These are phyloP conservation scores for Monosporascus sp. DNA, from an alignment of 2,329 filamentous ascomycete genomes.

Conservation along the genomic window DNA sequence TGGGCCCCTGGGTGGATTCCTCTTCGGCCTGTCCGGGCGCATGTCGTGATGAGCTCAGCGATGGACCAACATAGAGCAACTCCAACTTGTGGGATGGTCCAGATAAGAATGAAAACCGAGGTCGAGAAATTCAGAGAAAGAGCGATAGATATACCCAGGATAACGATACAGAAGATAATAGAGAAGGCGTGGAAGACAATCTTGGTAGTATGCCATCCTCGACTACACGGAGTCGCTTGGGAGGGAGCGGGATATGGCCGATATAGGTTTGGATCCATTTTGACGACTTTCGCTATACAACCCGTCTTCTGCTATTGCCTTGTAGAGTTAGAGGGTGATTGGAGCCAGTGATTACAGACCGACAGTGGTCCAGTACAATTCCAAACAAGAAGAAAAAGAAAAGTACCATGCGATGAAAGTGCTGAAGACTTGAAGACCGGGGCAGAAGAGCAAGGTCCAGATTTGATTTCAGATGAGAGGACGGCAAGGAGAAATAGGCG, in stretches of 20 bases:
- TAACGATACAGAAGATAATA: conserved; percentile 10
- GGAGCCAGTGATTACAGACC: no score
- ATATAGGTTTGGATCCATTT: conserved; percentile 9
- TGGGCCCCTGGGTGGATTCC: conserved; percentile 26
- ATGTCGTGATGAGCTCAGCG: conserved; percentile 16
- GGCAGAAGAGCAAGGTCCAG: no score
- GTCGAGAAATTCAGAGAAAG: conserved; percentile 9
- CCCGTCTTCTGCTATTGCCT: no score
- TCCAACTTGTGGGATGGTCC: conserved; percentile 19
- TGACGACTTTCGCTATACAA: background rate
- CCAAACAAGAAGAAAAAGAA: no score
- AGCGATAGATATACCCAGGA: conserved; percentile 14
- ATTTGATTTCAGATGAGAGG: no score
- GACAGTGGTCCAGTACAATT: no score
- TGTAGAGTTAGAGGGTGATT: no score
- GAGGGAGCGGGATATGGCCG: conserved; percentile 4
- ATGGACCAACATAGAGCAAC: conserved; percentile 16
- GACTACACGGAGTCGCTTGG: conserved; percentile 1
- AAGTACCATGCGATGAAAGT: no score
- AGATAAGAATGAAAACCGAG: conserved; percentile 13
- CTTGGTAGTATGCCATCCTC: conserved; percentile 12
- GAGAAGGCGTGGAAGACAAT: conserved; percentile 13
- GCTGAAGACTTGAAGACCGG: no score
- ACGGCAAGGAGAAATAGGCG: no score
- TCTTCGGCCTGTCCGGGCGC: conserved; percentile 6